These are phyloP conservation scores for Aspergillus pseudoterreus DNA, from an alignment of 2,329 filamentous ascomycete species.

Conservation along the genomic window DNA sequence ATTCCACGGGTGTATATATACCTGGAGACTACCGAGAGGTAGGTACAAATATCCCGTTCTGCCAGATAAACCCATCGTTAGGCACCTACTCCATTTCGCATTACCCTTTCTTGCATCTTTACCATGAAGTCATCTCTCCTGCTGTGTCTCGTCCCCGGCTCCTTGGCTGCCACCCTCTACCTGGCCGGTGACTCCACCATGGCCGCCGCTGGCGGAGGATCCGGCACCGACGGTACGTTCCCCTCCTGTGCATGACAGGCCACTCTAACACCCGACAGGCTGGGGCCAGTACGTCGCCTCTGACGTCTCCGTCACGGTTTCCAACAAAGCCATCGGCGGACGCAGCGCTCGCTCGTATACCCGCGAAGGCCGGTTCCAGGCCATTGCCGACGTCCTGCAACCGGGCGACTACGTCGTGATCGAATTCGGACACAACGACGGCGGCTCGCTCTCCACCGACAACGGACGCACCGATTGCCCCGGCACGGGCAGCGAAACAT, in stretches of 20 bases:
- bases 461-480: constrained; percentile 61
- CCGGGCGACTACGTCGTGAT: constrained; percentile 65
- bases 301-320: constrained; percentile 46
- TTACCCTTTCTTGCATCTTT: neutral
- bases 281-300: constrained; percentile 62
- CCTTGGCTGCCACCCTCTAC: constrained; percentile 25
- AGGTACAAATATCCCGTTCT: neutral
- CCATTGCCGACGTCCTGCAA: constrained; percentile 51
- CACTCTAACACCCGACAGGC: constrained; percentile 37
- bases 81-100: neutral
- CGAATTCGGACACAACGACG: constrained; percentile 72
- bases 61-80: neutral
- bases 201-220: constrained; percentile 22
- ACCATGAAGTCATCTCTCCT: constrained; percentile 19
- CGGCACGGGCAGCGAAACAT: constrained; percentile 53
- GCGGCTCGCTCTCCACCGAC: constrained; percentile 55
- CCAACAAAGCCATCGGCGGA: constrained; percentile 64
- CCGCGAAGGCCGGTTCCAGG: constrained; percentile 61
- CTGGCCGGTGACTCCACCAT: constrained; percentile 36
- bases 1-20: neutral
- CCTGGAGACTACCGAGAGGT: neutral
- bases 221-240: constrained; percentile 21
- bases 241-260: neutral
- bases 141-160: constrained; percentile 20
- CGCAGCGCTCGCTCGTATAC: constrained; percentile 65